These are phyloP conservation scores for Umbilicus rupestris DNA, from an alignment of 164 flowering plant genomes.

Conservation along the genomic window DNA sequence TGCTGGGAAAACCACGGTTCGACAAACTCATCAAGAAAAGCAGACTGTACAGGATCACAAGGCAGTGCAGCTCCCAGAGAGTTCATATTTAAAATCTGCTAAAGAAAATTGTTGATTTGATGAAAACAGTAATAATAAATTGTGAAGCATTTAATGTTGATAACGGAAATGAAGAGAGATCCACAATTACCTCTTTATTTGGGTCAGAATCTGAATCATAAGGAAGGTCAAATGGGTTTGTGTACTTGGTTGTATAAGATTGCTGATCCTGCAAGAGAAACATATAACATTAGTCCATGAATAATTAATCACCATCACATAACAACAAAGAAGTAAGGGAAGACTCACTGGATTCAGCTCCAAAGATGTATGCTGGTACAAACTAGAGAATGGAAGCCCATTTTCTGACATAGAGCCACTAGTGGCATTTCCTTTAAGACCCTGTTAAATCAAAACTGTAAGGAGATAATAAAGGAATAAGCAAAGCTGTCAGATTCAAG, in stretches of 20 bases:
- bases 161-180: neutral
- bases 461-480: neutral
- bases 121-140: neutral
- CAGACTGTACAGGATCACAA: slow-evolving; percentile 26
- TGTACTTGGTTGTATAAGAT: slow-evolving; percentile 26
- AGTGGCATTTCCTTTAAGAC: neutral
- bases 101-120: neutral
- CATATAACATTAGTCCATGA: neutral
- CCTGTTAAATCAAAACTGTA: neutral
- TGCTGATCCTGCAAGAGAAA: slow-evolving; percentile 22
- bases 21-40: slow-evolving; percentile 31
- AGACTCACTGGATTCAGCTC: neutral
- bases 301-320: neutral
- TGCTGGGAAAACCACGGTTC: slow-evolving; percentile 63
- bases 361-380: neutral
- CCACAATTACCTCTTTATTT: slow-evolving; percentile 38
- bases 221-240: slow-evolving; percentile 81
- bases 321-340: neutral
- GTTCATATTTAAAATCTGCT: slow-evolving; percentile 74
- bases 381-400: neutral
- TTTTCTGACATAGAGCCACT: neutral
- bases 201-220: slow-evolving; percentile 45
- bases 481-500: neutral
- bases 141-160: neutral
- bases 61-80: slow-evolving; percentile 72